Evolutionary conservation across 352 stramenopile genomes (phyloP).

Genomic region (Phytopythium litorale): DNA sequence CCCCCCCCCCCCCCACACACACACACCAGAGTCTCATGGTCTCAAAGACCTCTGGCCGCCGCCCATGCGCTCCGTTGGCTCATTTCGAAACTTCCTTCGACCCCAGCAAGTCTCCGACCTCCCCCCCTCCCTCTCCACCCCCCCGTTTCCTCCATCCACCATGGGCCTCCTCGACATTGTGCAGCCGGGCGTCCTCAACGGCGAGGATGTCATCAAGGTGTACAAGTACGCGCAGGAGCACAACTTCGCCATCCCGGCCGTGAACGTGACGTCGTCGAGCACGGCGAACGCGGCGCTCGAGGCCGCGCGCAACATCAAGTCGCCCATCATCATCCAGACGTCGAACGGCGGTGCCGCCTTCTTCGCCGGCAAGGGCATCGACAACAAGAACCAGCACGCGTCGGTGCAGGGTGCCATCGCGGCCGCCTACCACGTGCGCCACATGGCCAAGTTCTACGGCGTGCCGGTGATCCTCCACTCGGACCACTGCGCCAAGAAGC

Average conservation of each 20-base stretch:
- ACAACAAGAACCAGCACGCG: conserved; percentile 93
- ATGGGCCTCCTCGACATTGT: conserved; percentile 87
- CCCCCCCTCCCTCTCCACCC: background rate
- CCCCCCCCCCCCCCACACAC: too few relatives aligned
- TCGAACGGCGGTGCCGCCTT: conserved; percentile 97
- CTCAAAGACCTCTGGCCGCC: background rate
- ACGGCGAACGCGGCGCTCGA: conserved; percentile 97
- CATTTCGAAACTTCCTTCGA: conserved; percentile 34
- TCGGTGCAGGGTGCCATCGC: conserved; percentile 78
- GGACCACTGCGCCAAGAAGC: conserved; percentile 98
- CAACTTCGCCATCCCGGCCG: conserved; percentile 96
- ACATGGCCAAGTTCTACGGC: conserved; percentile 96
- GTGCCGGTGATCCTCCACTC: conserved; percentile 98
- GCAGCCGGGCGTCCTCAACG: conserved; percentile 83
- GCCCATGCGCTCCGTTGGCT: background rate
- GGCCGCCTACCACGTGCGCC: conserved; percentile 94
- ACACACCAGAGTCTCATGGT: too few relatives aligned
- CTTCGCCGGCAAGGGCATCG: conserved; percentile 95
- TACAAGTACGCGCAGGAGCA: conserved; percentile 93
- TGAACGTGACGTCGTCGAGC: conserved; percentile 96
- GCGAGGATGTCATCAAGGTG: conserved; percentile 86
- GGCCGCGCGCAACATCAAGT: conserved; percentile 94
- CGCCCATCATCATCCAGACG: conserved; percentile 97
- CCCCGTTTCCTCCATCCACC: conserved; percentile 11
- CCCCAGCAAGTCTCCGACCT: conserved; percentile 13